phyloP scores from a whole-genome alignment of 164 flowering plant species.

The Macadamia integrifolia region DNA sequence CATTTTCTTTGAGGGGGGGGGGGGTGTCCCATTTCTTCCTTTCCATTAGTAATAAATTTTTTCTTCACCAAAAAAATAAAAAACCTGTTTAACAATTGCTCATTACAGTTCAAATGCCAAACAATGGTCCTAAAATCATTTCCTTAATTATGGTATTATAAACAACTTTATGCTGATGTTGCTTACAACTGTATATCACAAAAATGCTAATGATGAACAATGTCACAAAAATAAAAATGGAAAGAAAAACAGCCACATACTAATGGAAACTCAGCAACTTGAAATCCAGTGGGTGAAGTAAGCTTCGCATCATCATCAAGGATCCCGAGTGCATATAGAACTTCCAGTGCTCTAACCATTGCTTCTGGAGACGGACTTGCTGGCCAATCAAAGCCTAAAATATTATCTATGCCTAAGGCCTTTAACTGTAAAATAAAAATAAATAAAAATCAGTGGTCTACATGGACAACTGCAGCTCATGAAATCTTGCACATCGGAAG shows the following conservation, averaged over 20 bases:
- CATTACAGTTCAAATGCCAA: no score
- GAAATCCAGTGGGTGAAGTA: constrained; percentile 91
- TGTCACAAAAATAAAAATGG: not conserved
- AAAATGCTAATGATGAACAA: not conserved
- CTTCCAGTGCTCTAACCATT: constrained; percentile 93
- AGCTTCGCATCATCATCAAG: constrained; percentile 97
- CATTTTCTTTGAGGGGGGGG: no score
- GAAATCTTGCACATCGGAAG: no score
- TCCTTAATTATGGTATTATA: no score
- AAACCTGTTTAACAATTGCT: no score
- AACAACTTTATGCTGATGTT: not conserved
- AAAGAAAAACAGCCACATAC: constrained; percentile 35
- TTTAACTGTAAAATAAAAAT: constrained; percentile 52
- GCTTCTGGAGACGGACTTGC: constrained; percentile 91
- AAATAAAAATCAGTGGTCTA: constrained; percentile 5
- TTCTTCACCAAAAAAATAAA: no score
- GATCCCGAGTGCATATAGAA: constrained; percentile 83
- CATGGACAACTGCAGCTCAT: no score
- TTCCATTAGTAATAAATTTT: no score
- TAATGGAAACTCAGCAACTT: constrained; percentile 90
- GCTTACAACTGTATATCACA: not conserved
- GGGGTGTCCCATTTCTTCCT: no score
- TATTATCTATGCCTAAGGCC: constrained; percentile 93
- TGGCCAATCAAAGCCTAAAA: constrained; percentile 96
- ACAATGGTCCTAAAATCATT: no score